These are phyloP conservation scores for Globisporangium cylindrosporum DNA, from an alignment of 352 stramenopile species.

Conservation along the genomic window DNA sequence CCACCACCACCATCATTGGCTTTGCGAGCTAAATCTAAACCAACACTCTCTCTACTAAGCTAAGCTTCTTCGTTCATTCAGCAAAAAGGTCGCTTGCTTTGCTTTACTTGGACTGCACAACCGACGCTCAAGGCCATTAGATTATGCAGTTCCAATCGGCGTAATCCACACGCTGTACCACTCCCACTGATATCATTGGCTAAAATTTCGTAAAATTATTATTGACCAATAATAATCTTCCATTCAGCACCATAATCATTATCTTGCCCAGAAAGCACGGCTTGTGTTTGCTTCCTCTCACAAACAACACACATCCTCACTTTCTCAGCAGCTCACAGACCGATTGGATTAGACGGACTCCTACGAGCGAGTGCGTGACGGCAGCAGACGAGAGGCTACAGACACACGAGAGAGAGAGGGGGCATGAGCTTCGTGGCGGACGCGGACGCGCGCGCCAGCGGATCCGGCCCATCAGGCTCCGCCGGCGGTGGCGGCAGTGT, in stretches of 20 bases:
- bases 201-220: background rate
- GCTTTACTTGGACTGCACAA: background rate
- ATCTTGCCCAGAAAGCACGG: background rate
- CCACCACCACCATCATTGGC: background rate
- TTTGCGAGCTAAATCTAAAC: background rate
- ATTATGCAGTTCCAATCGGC: background rate
- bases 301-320: background rate
- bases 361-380: too few relatives aligned
- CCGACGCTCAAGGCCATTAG: background rate
- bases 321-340: background rate
- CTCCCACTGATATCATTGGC: background rate
- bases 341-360: background rate
- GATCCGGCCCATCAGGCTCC: background rate
- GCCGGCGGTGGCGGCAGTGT: background rate
- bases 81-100: background rate
- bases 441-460: background rate
- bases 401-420: background rate
- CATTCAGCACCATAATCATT: background rate
- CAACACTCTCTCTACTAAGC: background rate
- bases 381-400: background rate
- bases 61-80: background rate
- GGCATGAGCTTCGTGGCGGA: constrained; percentile 12
- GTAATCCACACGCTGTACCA: background rate
- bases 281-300: background rate
- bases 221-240: background rate